phyloP scores from a whole-genome alignment of 257 asterid species.

The Cynanchum wilfordii region DNA sequence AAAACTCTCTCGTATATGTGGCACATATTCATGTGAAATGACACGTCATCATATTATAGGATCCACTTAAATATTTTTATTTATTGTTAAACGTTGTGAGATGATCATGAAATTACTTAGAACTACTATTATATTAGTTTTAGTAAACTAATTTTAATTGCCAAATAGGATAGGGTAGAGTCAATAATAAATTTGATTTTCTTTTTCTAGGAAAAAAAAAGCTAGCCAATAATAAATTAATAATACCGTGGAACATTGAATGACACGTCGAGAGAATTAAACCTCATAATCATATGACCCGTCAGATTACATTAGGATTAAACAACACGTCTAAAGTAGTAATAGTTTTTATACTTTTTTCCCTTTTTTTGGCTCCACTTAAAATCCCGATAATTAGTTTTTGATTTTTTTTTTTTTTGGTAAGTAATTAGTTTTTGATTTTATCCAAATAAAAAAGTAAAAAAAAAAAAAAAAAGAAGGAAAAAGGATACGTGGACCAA shows the following conservation, averaged over 20 bases:
- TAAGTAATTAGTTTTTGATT: neutral
- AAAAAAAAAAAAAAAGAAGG: too few species aligned
- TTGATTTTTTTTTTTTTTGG: too few species aligned
- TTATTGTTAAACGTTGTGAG: too few species aligned
- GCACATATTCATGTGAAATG: neutral
- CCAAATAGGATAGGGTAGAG: neutral
- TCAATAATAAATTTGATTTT: too few species aligned
- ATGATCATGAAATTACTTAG: neutral
- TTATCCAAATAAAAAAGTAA: neutral
- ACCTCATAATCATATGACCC: neutral
- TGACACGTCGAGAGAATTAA: neutral
- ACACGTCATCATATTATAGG: neutral
- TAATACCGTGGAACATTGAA: neutral
- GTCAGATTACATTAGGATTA: neutral
- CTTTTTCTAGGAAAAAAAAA: too few species aligned
- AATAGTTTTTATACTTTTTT: neutral
- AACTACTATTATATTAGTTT: too few species aligned
- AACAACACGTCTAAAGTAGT: neutral
- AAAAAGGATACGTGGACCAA: neutral
- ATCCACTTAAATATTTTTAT: neutral
- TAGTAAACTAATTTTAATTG: neutral
- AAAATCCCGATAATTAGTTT: neutral
- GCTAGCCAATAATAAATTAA: too few species aligned
- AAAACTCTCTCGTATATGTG: too few species aligned
- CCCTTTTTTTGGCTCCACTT: neutral